phyloP scores from a whole-genome alignment of 2,329 filamentous ascomycete species.

The Aciculosporium take region DNA sequence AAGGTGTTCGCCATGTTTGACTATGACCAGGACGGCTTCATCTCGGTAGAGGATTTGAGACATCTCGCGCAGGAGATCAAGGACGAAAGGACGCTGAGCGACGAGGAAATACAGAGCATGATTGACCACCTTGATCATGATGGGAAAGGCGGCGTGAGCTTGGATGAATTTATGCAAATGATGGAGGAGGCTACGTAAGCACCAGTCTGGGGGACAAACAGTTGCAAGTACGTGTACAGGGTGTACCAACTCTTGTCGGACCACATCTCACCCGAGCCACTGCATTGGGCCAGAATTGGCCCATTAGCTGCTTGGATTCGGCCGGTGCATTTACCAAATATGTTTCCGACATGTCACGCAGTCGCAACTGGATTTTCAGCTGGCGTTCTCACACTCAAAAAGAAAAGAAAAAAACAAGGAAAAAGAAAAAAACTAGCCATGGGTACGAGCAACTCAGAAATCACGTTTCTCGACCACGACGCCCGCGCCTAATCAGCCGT shows the following conservation, averaged over 20 bases:
- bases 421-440: no score
- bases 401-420: no score
- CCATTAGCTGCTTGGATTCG: neutral
- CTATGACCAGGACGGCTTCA: constrained; percentile 78
- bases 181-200: constrained; percentile 30
- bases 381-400: neutral
- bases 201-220: neutral
- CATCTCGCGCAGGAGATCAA: constrained; percentile 82
- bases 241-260: neutral
- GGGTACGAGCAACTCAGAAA: neutral
- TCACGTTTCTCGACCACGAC: neutral
- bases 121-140: constrained; percentile 96
- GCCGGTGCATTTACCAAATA: neutral
- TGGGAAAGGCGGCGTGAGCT: constrained; percentile 66
- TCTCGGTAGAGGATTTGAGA: constrained; percentile 76
- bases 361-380: neutral
- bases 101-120: constrained; percentile 88
- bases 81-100: constrained; percentile 63
- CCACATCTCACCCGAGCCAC: neutral
- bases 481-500: neutral
- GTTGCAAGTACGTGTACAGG: neutral
- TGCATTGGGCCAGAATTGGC: neutral
- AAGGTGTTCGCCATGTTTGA: constrained; percentile 91
- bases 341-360: neutral
- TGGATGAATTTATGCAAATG: constrained; percentile 56